Conservation (phyloP, 495 filamentous ascomycete genomes). For the Apodospora peruviana region DNA sequence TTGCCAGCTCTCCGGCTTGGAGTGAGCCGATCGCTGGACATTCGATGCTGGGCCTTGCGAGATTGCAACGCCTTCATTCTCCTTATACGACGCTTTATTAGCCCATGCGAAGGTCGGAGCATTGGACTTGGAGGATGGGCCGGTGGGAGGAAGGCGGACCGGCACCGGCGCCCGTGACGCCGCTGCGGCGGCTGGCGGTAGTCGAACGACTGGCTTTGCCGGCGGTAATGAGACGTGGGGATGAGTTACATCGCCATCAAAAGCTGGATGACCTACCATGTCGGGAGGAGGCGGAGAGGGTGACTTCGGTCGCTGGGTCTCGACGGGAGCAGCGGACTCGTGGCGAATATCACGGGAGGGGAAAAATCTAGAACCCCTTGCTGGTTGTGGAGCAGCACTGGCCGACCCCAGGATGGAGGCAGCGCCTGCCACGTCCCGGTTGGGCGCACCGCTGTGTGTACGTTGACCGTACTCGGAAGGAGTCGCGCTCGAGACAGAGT, state of each 20-base stretch:
- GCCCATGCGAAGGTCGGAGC: constrained; percentile 23
- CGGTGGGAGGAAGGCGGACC: neutral
- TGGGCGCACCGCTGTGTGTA: constrained; percentile 4
- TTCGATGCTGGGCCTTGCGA: neutral
- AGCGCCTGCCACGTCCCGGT: constrained; percentile 10
- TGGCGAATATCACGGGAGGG: constrained; percentile 45
- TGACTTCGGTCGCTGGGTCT: constrained; percentile 30
- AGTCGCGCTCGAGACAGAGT: constrained; percentile 5
- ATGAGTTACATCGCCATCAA: constrained; percentile 55
- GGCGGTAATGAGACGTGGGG: constrained; percentile 66
- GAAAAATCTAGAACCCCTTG: constrained; percentile 54
- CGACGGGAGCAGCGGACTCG: constrained; percentile 10
- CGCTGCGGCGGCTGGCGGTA: constrained; percentile 49
- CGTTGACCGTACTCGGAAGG: constrained; percentile 14
- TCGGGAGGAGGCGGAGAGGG: constrained; percentile 73
- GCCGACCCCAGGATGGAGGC: constrained; percentile 14
- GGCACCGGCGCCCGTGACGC: neutral
- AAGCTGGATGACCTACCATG: constrained; percentile 64
- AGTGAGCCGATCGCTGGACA: neutral
- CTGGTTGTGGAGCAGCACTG: constrained; percentile 5
- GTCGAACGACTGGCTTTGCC: constrained; percentile 62
- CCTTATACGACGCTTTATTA: constrained; percentile 15
- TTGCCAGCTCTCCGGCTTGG: constrained; percentile 50
- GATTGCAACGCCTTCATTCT: constrained; percentile 6
- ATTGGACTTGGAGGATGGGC: constrained; percentile 5